phyloP scores from a whole-genome alignment of 2,329 filamentous ascomycete genomes.

The Hysterium pulicare region DNA sequence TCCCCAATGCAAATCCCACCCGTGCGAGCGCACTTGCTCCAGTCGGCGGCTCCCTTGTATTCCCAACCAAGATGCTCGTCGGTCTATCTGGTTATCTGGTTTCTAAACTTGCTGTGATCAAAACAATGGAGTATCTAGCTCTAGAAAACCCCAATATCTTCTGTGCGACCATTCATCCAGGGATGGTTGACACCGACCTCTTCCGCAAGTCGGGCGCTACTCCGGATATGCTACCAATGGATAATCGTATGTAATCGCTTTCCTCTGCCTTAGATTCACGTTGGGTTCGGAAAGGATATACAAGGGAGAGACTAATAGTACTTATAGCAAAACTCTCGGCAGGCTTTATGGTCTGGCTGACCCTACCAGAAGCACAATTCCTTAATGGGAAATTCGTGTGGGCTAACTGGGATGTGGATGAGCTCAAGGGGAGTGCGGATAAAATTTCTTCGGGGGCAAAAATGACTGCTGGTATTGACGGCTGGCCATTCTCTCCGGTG shows the following conservation, averaged over 20 bases:
- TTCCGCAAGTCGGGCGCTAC: conserved; percentile 10
- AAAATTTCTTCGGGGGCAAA: neutral
- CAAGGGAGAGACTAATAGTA: too few relatives aligned
- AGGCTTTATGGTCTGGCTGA: conserved; percentile 26
- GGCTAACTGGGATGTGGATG: conserved; percentile 31
- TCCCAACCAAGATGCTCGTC: conserved; percentile 8
- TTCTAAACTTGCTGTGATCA: conserved; percentile 32
- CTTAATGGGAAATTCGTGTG: conserved; percentile 15
- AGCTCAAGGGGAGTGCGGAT: conserved; percentile 18
- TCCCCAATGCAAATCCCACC: conserved; percentile 10
- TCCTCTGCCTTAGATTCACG: too few relatives aligned
- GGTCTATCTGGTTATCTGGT: conserved; percentile 28
- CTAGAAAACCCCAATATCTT: conserved; percentile 32
- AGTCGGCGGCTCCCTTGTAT: conserved; percentile 5
- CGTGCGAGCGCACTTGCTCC: conserved; percentile 10
- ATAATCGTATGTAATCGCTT: conserved; percentile 13
- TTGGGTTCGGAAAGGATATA: too few relatives aligned
- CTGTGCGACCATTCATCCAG: conserved; percentile 32
- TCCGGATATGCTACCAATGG: conserved; percentile 12
- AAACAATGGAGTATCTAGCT: conserved; percentile 29
- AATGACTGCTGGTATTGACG: neutral
- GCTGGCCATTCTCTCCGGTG: neutral
- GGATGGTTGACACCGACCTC: conserved; percentile 35
- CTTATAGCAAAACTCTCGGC: conserved; percentile 14
- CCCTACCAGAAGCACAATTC: conserved; percentile 19